Evolutionary conservation across 352 stramenopile species (phyloP).

Genomic region (Globisporangium paddicum): DNA sequence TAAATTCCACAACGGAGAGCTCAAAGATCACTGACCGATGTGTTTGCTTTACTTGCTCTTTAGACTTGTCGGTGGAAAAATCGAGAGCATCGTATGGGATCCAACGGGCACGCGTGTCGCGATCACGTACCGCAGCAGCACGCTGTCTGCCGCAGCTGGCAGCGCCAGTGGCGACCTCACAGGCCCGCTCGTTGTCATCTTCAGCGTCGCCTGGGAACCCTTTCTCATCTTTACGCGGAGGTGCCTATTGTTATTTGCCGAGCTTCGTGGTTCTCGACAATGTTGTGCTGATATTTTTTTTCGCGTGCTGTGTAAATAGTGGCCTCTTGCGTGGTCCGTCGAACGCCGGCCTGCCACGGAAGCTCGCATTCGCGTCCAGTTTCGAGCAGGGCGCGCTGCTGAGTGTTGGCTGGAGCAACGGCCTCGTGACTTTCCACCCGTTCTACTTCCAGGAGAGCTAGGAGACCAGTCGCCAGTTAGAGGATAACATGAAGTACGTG

Average conservation of each 20-base stretch:
- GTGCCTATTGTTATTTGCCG: slow-evolving; percentile 15
- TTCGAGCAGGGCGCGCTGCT: slow-evolving; percentile 68
- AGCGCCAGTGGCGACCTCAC: slow-evolving; percentile 24
- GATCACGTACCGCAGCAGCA: slow-evolving; percentile 41
- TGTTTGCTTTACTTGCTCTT: not conserved
- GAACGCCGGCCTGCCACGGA: slow-evolving; percentile 49
- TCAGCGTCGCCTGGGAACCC: slow-evolving; percentile 59
- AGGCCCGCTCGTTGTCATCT: slow-evolving; percentile 60
- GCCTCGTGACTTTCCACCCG: slow-evolving; percentile 70
- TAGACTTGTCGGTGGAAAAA: slow-evolving; percentile 55
- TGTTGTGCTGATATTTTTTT: not conserved
- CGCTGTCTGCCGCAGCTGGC: not conserved
- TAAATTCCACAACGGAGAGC: too few relatives aligned
- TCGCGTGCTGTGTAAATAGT: slow-evolving; percentile 13
- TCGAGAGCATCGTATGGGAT: slow-evolving; percentile 66
- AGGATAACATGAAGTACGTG: too few relatives aligned
- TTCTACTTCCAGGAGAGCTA: slow-evolving; percentile 58
- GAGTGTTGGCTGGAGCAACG: slow-evolving; percentile 73
- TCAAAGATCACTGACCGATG: not conserved
- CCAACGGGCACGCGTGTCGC: slow-evolving; percentile 61
- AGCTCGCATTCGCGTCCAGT: slow-evolving; percentile 56
- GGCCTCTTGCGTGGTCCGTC: slow-evolving; percentile 55
- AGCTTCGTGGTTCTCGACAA: not conserved
- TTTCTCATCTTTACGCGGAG: slow-evolving; percentile 75
- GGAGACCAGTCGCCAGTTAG: not conserved